Conservation (phyloP, 345 rosid species). For the Punica granatum region DNA sequence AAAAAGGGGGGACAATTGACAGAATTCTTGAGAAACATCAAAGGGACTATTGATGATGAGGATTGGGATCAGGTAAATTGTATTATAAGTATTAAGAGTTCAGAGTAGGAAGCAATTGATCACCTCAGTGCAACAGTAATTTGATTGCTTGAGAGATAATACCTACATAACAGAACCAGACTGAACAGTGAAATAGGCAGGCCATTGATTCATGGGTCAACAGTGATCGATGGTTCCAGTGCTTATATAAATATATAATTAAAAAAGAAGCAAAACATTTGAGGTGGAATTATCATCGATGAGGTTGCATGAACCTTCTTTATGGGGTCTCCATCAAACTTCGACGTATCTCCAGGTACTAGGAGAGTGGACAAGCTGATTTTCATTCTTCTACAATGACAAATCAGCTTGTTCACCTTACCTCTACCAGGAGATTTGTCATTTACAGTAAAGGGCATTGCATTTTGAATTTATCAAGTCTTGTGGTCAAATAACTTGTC, state of each 20-base stretch:
- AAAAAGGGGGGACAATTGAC: constrained; percentile 88
- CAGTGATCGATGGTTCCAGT: neutral
- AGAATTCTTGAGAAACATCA: constrained; percentile 85
- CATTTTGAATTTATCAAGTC: neutral
- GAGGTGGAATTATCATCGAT: neutral
- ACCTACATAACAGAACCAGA: neutral
- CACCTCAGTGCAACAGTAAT: neutral
- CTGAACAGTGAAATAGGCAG: neutral
- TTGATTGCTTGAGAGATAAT: neutral
- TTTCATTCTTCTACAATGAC: neutral
- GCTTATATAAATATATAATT: neutral
- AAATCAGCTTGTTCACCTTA: neutral
- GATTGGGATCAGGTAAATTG: constrained; percentile 94
- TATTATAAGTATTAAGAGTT: neutral
- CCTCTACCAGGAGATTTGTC: neutral
- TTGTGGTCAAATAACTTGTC: neutral
- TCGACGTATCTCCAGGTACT: neutral
- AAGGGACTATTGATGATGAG: constrained; percentile 82
- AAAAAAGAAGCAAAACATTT: neutral
- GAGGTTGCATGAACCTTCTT: neutral
- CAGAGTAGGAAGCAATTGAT: neutral
- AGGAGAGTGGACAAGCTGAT: neutral
- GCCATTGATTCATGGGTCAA: neutral
- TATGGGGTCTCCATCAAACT: neutral
- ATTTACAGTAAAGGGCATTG: neutral